Evolutionary conservation across 2,329 filamentous ascomycete genomes (phyloP).

Genomic region (Rosellinia necatrix): DNA sequence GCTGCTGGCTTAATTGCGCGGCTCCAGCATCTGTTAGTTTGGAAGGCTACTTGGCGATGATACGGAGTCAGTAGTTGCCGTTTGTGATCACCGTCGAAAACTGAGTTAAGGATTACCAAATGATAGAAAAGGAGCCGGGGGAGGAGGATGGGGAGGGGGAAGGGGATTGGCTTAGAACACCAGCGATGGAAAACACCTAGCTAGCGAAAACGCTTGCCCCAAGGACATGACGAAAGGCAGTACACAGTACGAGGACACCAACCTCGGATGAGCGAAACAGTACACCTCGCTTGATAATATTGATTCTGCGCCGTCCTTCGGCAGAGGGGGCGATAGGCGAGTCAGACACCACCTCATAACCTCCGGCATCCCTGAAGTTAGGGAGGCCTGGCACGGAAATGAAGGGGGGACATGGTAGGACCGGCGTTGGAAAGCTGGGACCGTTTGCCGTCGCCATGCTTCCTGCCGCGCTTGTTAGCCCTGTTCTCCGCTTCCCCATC

Average conservation of each 20-base stretch:
- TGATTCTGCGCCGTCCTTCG: slow-evolving; percentile 25
- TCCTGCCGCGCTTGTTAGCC: slow-evolving; percentile 6
- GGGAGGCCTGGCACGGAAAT: slow-evolving; percentile 59
- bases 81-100: background rate
- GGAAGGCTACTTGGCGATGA: slow-evolving; percentile 52
- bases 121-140: too few species aligned
- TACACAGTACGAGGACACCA: background rate
- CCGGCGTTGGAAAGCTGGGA: background rate
- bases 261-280: slow-evolving; percentile 71
- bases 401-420: slow-evolving; percentile 51
- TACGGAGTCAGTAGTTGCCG: slow-evolving; percentile 2
- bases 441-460: slow-evolving; percentile 11
- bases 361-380: slow-evolving; percentile 73
- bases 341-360: slow-evolving; percentile 51
- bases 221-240: background rate
- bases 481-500: background rate
- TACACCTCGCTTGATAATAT: slow-evolving; percentile 55
- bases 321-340: slow-evolving; percentile 11
- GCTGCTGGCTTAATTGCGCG: slow-evolving; percentile 49
- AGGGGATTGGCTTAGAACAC: background rate
- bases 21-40: slow-evolving; percentile 59
- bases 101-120: too few species aligned
- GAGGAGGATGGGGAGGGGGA: too few species aligned
- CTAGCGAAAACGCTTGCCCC: background rate
- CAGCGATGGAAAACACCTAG: background rate